Evolutionary conservation across 495 filamentous ascomycete genomes (phyloP), one percentile per base, ranked within the genome.

Genomic region (Penicillium cinerascens): DNA sequence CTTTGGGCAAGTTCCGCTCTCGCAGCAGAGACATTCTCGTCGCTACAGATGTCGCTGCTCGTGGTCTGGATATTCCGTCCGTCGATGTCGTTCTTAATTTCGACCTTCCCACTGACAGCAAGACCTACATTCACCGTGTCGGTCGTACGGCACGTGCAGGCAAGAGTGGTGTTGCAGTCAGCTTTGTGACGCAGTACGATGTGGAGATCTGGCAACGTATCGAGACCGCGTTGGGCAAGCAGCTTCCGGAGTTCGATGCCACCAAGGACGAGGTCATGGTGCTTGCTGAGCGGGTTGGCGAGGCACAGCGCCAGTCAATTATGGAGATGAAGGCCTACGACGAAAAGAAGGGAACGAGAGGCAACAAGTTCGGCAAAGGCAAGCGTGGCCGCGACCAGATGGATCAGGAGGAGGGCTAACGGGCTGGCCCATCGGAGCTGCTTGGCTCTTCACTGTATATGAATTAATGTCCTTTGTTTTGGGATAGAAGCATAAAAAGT

Each of bases 81-180:
- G 93, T 98, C 3, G 92, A 96, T 54, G 70, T 91, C 0, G 91
- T 98, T 3, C 59, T 98, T 46, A 96, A 97, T 67, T 88, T 83
- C 53, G 92, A 97, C 62, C 72, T 96, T 7, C 88, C 89, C 0
- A 75, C 76, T 13, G 89, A 92, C 55, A 86, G 83, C 61, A 93
- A 96, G 68, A 96, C 90, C 0, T 98, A 97, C 60, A 88, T 98
- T 45, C 93, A 98, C 65, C 84, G 93, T 37, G 92, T 97, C 2
- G 93, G 93, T 6, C 86, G 93, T 53, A 98, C 93, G 0, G 93
- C 93, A 0, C 80, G 93, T 68, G 92, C 93, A 0, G 92, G 92
- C 13, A 89, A 89, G 61, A 84, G 82, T 21, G 92, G 92, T n/a
- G 77, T 87, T 27, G 90, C 91, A 1, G 79, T 96, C 37, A 85